Base-by-base conservation (phyloP, 2,329 filamentous ascomycete species). In the Fusarium bulbicola region DNA sequence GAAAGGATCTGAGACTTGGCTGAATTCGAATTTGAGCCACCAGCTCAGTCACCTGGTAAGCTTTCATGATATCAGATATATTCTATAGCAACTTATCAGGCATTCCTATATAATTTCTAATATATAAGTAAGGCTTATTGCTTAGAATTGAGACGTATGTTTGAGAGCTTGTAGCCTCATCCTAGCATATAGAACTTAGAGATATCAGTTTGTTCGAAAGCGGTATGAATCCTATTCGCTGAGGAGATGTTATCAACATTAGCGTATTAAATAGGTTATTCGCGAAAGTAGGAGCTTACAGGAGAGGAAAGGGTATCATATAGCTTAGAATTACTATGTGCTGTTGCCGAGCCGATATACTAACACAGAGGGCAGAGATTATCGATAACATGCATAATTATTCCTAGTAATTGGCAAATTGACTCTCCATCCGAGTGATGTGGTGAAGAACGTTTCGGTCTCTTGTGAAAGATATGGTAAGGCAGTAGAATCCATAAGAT, bases 41-140 rank as follows among this genome's bases (percentile, higher is more conserved):
- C 3, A 65, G 16, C 32, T 57, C 63, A 28, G 12, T 15, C 18
- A 11, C 5, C 2, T 15, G 24, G 5, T 11, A 11, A 18, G 24
- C 1, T 28, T 46, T 15, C 43, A 46, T 11, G 12, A 46, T 15
- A 28, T 21, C 6, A 28, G 18, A 21, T 20, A 46, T 45, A 6
- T 46, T 21, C 5, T 21, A 5, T 46, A 21, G 4, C 4, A 21
- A 21, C 7, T 10, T 15, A 11, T 15, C 13, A 7, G 12, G 5
- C 0, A 7, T 26, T 20, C 24, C 4, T 5, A 26, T 18, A 9
- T 5, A 4, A 3, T 20, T 0, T 20, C 7, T 6, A 20, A 13
- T 11, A 0, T 8, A 13, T 9, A 3, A 45, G 5, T 20, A 18
- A 13, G 7, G 8, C 26, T 12, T 20, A 14, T 20, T 6, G 24